phyloP scores from a whole-genome alignment of 2,329 filamentous ascomycete genomes.

The Aspergillus sp. region DNA sequence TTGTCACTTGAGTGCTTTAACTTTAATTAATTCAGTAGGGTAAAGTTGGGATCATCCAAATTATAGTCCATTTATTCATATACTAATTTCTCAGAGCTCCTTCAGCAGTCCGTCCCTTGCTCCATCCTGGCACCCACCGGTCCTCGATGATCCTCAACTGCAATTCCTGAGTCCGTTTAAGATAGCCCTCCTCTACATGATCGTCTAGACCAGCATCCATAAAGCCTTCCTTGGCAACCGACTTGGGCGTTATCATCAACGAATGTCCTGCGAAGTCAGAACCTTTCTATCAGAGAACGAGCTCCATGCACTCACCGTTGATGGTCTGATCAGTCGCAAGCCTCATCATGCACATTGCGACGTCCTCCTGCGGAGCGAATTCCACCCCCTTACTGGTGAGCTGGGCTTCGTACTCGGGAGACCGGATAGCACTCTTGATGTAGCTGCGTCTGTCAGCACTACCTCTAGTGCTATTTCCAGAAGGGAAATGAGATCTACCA shows the following conservation, averaged over 20 bases:
- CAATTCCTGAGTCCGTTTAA: constrained; percentile 37
- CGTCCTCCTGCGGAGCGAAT: constrained; percentile 10
- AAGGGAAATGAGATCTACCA: constrained; percentile 34
- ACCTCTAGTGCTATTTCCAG: background rate
- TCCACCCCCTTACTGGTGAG: constrained; percentile 9
- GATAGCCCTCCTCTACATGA: constrained; percentile 36
- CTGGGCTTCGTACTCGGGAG: constrained; percentile 10
- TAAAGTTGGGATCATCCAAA: too few species aligned
- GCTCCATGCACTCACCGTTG: constrained; percentile 18
- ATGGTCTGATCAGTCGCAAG: constrained; percentile 33
- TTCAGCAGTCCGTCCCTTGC: constrained; percentile 11
- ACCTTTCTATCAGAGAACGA: background rate
- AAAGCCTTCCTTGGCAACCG: constrained; percentile 39
- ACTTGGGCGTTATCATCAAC: constrained; percentile 41
- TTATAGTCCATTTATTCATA: background rate
- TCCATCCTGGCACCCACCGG: constrained; percentile 34
- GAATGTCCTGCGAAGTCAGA: constrained; percentile 28
- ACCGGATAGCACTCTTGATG: constrained; percentile 14
- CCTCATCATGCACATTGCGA: constrained; percentile 17
- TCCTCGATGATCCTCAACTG: constrained; percentile 45
- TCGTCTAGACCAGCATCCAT: constrained; percentile 42
- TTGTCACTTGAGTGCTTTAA: too few species aligned
- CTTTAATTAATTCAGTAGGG: too few species aligned
- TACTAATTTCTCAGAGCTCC: constrained; percentile 2
- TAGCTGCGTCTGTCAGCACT: constrained; percentile 5